phyloP scores from a whole-genome alignment of 139 green algal genomes.

The Closterium sp. region DNA sequence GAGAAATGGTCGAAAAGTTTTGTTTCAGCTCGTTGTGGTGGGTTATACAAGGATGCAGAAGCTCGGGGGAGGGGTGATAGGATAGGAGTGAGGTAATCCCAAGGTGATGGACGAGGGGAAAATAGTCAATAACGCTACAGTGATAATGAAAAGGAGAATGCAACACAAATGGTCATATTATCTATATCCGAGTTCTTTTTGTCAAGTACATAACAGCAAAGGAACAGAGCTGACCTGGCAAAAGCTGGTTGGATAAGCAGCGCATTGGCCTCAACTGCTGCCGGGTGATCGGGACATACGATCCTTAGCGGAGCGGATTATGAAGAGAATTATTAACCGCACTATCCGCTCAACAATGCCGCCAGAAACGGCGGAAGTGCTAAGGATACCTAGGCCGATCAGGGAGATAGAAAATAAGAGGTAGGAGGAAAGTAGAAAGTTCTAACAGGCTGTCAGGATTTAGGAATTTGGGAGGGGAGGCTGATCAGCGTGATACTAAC shows the following conservation, averaged over 20 bases:
- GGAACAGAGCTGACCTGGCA: neutral
- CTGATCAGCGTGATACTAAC: neutral
- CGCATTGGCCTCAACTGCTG: neutral
- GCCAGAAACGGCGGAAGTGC: no score
- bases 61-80: neutral
- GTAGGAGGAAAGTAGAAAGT: neutral
- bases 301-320: neutral
- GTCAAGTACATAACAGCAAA: neutral
- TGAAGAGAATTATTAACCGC: no score
- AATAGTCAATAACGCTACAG: no score
- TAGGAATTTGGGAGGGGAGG: neutral
- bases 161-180: no score
- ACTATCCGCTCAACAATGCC: no score
- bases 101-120: no score
- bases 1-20: neutral
- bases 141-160: no score
- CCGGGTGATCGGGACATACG: neutral
- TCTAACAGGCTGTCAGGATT: neutral
- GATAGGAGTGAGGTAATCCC: neutral
- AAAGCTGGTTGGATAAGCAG: neutral
- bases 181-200: no score
- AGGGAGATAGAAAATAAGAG: neutral
- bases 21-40: neutral
- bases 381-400: no score
- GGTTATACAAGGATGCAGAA: neutral